Percentiles rank a stretch among this genome's conserved stretches.
Conservation (phyloP, 441 rosid genomes). For the Metrosideros polymorpha region DNA sequence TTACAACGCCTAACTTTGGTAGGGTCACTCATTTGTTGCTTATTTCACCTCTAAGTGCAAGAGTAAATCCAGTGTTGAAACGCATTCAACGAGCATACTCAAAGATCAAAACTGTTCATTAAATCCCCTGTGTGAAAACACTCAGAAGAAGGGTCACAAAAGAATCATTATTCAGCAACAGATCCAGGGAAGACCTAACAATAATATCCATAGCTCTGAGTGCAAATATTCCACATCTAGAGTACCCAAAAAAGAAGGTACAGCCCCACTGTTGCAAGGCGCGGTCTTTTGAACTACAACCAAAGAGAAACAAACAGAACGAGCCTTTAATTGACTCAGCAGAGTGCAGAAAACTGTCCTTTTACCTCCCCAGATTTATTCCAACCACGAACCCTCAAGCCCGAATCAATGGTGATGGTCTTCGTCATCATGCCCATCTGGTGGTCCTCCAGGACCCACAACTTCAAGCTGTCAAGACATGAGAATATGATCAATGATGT, state of each 20-base stretch:
- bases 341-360: slow-evolving; percentile 12
- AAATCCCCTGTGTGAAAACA: slow-evolving; percentile 1
- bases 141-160: slow-evolving; percentile 20
- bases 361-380: slow-evolving; percentile 15
- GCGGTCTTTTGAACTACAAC: slow-evolving; percentile 9
- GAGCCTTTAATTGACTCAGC: slow-evolving; percentile 18
- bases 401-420: slow-evolving; percentile 43
- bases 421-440: slow-evolving; percentile 81
- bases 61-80: neutral
- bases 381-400: slow-evolving; percentile 14
- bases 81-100: neutral
- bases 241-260: slow-evolving; percentile 9
- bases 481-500: neutral
- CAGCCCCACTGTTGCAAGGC: slow-evolving; percentile 12
- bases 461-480: slow-evolving; percentile 69
- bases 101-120: neutral
- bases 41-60: neutral
- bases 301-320: slow-evolving; percentile 26
- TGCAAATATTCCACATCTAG: slow-evolving; percentile 10
- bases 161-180: slow-evolving; percentile 41
- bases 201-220: slow-evolving; percentile 16
- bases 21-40: neutral
- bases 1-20: neutral
- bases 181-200: slow-evolving; percentile 16
- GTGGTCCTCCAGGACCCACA: slow-evolving; percentile 95